Base-by-base conservation (phyloP, 2,329 filamentous ascomycete species). In the Pseudogymnoascus sp. region DNA sequence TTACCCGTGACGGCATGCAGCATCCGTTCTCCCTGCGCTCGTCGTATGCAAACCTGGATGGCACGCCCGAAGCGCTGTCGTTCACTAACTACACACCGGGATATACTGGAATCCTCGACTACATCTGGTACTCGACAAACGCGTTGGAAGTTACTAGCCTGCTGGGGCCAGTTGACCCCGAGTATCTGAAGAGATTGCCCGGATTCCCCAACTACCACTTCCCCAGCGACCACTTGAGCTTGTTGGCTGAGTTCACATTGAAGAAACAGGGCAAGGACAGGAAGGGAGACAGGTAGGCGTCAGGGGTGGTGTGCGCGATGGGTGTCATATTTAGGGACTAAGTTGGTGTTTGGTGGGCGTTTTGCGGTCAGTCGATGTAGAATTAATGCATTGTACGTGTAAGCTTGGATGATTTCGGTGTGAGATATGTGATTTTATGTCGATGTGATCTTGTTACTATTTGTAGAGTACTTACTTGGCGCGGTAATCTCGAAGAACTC, bases 1-100 rank as follows among this genome's bases (percentile, higher is more conserved):
- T 97, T 74, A 97, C 92, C 3, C 84, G 88, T 63, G 86, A 96
- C 68, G 94, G 94, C 63, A 96, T 97, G 75, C 87, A 89, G 65
- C 94, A 99, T 74, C 92, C 92, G 0, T 99, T 97, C 79, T 93
- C 88, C 70, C 80, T 99, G 66, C 91, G 94, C 71, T 96, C 94
- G 21, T 87, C 92, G 2, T 99, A 99, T 74, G 84, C 84, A 36
- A 84, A 89, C 65, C 87, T 96, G 60, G 88, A 88, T 65, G 88
- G 93, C 71, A 85, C 94, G 36, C 86, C 87, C 5, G 89, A 92
- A 62, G 90, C 96, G 72, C 78, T 97, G 68, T 85, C 86, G 4
- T 99, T 96, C 74, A 99, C 94, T 54, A 99, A 99, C 75, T 99
- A 97, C 75, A 95, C 92, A 11, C 92, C 94, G 1, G 85, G 86